Evolutionary conservation across 1,284 basidiomycete genomes (phyloP).

Genomic region (Phenoliferia sp.): DNA sequence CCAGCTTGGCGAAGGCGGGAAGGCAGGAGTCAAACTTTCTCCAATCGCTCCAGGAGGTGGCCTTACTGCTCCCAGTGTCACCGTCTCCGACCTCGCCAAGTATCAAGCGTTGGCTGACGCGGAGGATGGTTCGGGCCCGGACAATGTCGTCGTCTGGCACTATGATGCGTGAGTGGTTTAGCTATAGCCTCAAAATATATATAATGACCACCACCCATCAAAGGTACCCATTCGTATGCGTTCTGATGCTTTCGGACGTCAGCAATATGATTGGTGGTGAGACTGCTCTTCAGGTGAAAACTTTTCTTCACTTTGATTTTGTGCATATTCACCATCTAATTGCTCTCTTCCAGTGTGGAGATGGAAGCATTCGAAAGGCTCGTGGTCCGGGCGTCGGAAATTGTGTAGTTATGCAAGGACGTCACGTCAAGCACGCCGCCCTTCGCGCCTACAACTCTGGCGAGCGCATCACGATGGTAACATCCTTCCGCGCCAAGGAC

Average conservation of each 20-base stretch:
- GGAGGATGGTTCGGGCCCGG: background rate
- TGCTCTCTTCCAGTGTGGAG: slow-evolving; percentile 13
- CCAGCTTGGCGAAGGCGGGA: slow-evolving; percentile 20
- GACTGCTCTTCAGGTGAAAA: slow-evolving; percentile 28
- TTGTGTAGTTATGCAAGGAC: slow-evolving; percentile 35
- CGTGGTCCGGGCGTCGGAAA: slow-evolving; percentile 35
- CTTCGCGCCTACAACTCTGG: slow-evolving; percentile 28
- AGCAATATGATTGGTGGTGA: slow-evolving; percentile 37
- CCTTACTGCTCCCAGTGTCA: background rate
- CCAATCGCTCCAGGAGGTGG: slow-evolving; percentile 1
- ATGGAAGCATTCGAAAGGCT: slow-evolving; percentile 33
- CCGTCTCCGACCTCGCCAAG: background rate
- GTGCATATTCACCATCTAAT: background rate
- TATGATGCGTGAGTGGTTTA: background rate
- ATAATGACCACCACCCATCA: background rate
- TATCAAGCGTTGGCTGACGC: slow-evolving; percentile 2
- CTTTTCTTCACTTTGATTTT: background rate
- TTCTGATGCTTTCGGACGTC: slow-evolving; percentile 36
- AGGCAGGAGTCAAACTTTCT: background rate
- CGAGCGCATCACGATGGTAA: slow-evolving; percentile 38
- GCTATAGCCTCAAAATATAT: background rate
- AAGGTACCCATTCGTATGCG: slow-evolving; percentile 34
- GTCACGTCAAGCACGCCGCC: slow-evolving; percentile 36
- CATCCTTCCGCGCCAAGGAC: slow-evolving; percentile 35
- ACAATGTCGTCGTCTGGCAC: slow-evolving; percentile 10